Percentiles rank a stretch among this genome's conserved stretches.
These are phyloP conservation scores for Fusarium sp. DNA, from an alignment of 2,329 filamentous ascomycete species.

Conservation along the genomic window DNA sequence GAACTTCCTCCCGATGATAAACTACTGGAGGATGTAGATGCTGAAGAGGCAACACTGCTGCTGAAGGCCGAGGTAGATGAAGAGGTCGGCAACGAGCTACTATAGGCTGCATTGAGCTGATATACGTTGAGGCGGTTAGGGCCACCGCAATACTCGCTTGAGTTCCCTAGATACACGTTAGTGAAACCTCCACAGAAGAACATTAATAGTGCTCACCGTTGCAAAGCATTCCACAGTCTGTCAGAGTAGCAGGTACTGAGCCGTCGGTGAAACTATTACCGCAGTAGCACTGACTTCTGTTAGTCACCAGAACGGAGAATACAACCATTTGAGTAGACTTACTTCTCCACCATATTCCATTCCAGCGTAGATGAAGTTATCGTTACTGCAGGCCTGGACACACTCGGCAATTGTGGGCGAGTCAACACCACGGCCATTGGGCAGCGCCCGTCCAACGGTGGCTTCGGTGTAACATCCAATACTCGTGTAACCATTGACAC, in stretches of 20 bases:
- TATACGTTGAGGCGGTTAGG: conserved; percentile 52
- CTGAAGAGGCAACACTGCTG: neutral
- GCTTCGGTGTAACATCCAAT: conserved; percentile 55
- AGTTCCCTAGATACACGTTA: conserved; percentile 43
- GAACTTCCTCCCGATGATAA: neutral
- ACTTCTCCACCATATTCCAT: conserved; percentile 55
- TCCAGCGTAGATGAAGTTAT: conserved; percentile 48
- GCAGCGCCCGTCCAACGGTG: conserved; percentile 48
- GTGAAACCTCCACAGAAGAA: neutral
- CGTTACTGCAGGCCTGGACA: conserved; percentile 48
- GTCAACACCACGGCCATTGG: conserved; percentile 38
- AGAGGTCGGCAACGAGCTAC: conserved; percentile 9
- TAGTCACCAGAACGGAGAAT: rapidly evolving
- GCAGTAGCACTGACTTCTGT: conserved; percentile 49
- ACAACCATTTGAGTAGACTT: neutral
- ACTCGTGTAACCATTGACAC: conserved; percentile 50
- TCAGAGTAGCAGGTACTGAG: conserved; percentile 44
- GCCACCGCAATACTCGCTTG: conserved; percentile 53
- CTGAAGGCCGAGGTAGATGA: neutral
- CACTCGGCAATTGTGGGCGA: conserved; percentile 51
- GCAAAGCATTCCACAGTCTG: conserved; percentile 52
- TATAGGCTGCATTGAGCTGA: conserved; percentile 33
- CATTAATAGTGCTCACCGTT: conserved; percentile 37
- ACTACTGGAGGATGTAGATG: neutral
- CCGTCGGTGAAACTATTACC: conserved; percentile 47